Conservation (phyloP, 2,329 filamentous ascomycete species). For the Chaetomium globosum region DNA sequence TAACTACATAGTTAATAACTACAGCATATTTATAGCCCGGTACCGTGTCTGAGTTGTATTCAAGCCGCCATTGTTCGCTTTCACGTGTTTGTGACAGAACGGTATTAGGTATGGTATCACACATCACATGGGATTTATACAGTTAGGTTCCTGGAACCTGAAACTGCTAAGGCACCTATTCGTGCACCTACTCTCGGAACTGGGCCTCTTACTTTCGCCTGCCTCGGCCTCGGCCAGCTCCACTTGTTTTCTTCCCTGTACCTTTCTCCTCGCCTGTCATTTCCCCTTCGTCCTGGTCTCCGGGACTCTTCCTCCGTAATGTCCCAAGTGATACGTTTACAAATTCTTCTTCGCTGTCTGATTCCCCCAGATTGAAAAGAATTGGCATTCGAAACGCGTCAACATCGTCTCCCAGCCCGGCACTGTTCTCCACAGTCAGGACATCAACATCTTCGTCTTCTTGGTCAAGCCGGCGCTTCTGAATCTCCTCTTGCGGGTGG, state of each 20-base stretch:
- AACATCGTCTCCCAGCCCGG: conserved; percentile 57
- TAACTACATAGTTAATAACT: too few relatives aligned
- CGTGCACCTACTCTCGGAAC: neutral
- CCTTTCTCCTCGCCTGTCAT: conserved; percentile 50
- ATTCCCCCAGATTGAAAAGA: conserved; percentile 87
- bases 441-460: conserved; percentile 96
- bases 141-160: neutral
- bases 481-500: conserved; percentile 90
- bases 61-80: neutral
- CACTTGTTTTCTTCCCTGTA: conserved; percentile 48
- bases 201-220: conserved; percentile 45
- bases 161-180: neutral
- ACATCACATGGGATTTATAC: neutral
- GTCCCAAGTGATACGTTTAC: conserved; percentile 72
- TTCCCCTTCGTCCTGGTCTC: conserved; percentile 68
- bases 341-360: conserved; percentile 92
- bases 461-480: conserved; percentile 82
- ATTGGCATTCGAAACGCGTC: conserved; percentile 84
- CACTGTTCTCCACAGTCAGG: conserved; percentile 69
- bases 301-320: conserved; percentile 82
- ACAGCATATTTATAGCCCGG: too few relatives aligned
- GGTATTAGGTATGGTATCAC: neutral
- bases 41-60: neutral
- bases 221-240: conserved; percentile 43
- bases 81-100: neutral